Conservation (phyloP, 2,329 filamentous ascomycete species). For the Arthrobotrys musiformis region DNA sequence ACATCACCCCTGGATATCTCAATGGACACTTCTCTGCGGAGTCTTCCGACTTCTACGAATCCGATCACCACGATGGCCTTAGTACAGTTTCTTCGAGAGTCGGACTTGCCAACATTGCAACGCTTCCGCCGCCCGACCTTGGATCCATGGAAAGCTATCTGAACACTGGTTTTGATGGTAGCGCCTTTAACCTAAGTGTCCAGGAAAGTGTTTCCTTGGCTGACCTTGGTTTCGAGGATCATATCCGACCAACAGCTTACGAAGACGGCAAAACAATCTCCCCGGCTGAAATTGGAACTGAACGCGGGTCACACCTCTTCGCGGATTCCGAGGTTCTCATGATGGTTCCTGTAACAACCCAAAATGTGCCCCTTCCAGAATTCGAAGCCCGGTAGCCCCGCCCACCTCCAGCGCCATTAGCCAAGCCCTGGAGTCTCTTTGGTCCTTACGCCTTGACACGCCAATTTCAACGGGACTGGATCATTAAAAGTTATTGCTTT, state of each 20-base stretch:
- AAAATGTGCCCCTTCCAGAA: slow-evolving; percentile 45
- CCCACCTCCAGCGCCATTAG: slow-evolving; percentile 26
- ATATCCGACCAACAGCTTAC: slow-evolving; percentile 35
- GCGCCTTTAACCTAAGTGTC: slow-evolving; percentile 49
- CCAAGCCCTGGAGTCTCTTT: slow-evolving; percentile 30
- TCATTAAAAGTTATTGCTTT: slow-evolving; percentile 56
- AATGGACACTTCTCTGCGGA: slow-evolving; percentile 61
- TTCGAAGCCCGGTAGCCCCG: slow-evolving; percentile 49
- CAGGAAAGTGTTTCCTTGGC: slow-evolving; percentile 50
- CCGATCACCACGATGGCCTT: slow-evolving; percentile 61
- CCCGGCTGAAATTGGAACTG: slow-evolving; percentile 43
- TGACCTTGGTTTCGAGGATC: slow-evolving; percentile 43
- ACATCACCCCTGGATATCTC: slow-evolving; percentile 61
- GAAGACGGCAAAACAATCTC: slow-evolving; percentile 52
- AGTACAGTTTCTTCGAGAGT: slow-evolving; percentile 67
- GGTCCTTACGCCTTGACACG: slow-evolving; percentile 46
- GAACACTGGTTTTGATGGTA: slow-evolving; percentile 49
- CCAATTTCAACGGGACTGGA: slow-evolving; percentile 55
- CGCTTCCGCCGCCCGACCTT: slow-evolving; percentile 36
- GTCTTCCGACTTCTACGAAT: slow-evolving; percentile 62
- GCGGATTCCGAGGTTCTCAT: slow-evolving; percentile 53
- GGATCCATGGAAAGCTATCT: slow-evolving; percentile 54
- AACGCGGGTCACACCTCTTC: slow-evolving; percentile 50
- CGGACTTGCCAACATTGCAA: slow-evolving; percentile 64
- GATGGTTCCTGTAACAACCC: slow-evolving; percentile 55